These are phyloP conservation scores for Rhizopus microsporus DNA, from an alignment of 371 early-diverging fungal species.

Conservation along the genomic window DNA sequence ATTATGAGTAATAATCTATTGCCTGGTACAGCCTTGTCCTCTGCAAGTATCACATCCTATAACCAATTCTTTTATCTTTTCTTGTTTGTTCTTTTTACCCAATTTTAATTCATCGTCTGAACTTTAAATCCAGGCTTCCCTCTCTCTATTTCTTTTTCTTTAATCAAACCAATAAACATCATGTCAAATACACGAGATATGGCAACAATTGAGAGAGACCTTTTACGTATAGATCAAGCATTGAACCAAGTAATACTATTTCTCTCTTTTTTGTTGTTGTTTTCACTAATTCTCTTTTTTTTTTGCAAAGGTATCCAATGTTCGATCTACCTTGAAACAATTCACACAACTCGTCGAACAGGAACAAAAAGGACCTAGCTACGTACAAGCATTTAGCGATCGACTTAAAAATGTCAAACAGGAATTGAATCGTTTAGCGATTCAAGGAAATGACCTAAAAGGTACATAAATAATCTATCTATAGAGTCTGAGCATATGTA, in stretches of 20 bases:
- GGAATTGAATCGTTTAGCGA: slow-evolving; percentile 26
- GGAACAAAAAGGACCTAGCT: slow-evolving; percentile 35
- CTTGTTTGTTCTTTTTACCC: too few species aligned
- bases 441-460: slow-evolving; percentile 35
- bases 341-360: slow-evolving; percentile 35
- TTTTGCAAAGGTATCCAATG: slow-evolving; percentile 41
- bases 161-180: too few species aligned
- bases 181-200: slow-evolving; percentile 6
- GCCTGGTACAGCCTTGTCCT: slow-evolving; percentile 6
- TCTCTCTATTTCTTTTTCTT: too few species aligned
- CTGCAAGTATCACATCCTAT: neutral
- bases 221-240: slow-evolving; percentile 26
- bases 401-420: slow-evolving; percentile 27
- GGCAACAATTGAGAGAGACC: slow-evolving; percentile 20
- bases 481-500: neutral
- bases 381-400: slow-evolving; percentile 32
- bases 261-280: neutral
- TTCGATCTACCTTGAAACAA: slow-evolving; percentile 31
- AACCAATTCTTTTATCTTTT: too few species aligned
- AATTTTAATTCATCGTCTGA: too few species aligned
- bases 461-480: slow-evolving; percentile 15
- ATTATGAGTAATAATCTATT: slow-evolving; percentile 23
- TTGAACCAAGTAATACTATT: slow-evolving; percentile 6
- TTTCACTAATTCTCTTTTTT: neutral
- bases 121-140: too few species aligned